Percentiles rank a stretch among this genome's conserved stretches.
These are phyloP conservation scores for Dothidotthia symphoricarpi DNA, from an alignment of 2,329 filamentous ascomycete genomes.

Conservation along the genomic window DNA sequence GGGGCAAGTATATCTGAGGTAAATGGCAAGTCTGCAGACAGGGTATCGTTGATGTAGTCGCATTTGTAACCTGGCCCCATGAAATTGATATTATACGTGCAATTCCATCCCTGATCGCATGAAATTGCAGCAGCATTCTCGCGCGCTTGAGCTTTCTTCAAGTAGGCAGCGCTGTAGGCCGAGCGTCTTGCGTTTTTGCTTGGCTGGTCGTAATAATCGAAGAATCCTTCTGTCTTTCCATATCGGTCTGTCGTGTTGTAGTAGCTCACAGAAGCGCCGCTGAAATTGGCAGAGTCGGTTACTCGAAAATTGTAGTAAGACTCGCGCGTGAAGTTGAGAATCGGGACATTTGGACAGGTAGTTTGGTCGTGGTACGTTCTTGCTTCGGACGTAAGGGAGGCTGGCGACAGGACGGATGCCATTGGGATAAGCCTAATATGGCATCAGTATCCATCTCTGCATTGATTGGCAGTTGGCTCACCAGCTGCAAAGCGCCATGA, in stretches of 20 bases:
- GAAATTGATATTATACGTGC: conserved; percentile 38
- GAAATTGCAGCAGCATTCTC: conserved; percentile 24
- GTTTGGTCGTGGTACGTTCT: conserved; percentile 14
- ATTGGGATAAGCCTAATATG: conserved; percentile 36
- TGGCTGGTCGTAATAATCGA: conserved; percentile 42
- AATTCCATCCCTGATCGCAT: conserved; percentile 39
- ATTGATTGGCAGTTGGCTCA: conserved; percentile 10
- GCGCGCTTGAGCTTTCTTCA: conserved; percentile 29
- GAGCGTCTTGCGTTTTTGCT: conserved; percentile 36
- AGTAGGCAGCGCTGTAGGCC: conserved; percentile 33
- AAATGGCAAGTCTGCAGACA: conserved; percentile 24
- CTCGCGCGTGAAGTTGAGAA: conserved; percentile 36
- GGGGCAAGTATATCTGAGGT: conserved; percentile 34
- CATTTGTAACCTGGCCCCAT: conserved; percentile 41
- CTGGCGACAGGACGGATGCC: conserved; percentile 40
- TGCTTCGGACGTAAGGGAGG: conserved; percentile 35
- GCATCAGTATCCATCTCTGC: conserved; percentile 2
- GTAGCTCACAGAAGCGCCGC: conserved; percentile 28
- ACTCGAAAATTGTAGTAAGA: conserved; percentile 31
- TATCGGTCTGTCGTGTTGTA: conserved; percentile 38
- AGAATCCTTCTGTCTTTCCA: conserved; percentile 22
- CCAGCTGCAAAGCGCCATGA: conserved; percentile 39
- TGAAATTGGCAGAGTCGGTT: conserved; percentile 14
- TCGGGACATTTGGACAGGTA: conserved; percentile 27
- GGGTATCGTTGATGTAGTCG: conserved; percentile 22